Base-by-base conservation (phyloP, 2,329 filamentous ascomycete species). In the Alternaria sp. region DNA sequence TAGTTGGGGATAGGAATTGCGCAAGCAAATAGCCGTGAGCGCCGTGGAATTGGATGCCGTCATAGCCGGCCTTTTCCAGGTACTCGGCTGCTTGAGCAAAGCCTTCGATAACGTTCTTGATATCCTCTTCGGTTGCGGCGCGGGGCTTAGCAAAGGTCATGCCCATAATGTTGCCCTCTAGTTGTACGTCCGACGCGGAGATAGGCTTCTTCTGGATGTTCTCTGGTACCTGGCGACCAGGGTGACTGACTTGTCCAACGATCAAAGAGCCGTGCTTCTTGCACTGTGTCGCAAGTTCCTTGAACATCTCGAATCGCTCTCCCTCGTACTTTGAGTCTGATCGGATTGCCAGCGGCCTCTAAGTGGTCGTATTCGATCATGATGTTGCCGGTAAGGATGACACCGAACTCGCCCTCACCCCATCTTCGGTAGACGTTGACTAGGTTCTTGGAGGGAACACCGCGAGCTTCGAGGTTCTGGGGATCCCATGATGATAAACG, bases 281-380 rank as follows among this genome's bases (percentile, higher is more conserved):
- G 5, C 79, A 79, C 1, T 74, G 81, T 2, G 77, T 72, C 0
- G 86, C 88, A 54, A 90, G 61, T 41, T 82, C 79, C 71, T 82
- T 81, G 78, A 88, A 90, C 0, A 77, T 81, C 29, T 85, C 82
- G 56, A 90, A 90, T 1, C 88, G 80, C 57, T 84, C 79, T 26
- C 86, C 87, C 9, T 79, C 77, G 53, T 82, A 84, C 0, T 80
- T 74, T 6, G 81, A 81, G 5, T 80, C 80, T 85, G 68, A 90
- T 86, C 56, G 90, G 88, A 79, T 67, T 84, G 74, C 51, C 86
- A 81, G 49, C 79, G 69, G 62, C 82, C 42, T 76, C n/a, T 81
- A 84, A 58, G 87, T 85, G 72, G 88, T 86, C 84, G 62, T 83
- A 85, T 46, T 88, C 85, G 42, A 89, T 81, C 82, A 88, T 86